Evolutionary conservation across 176 grass and related monocot genomes (phyloP).

Genomic region (Musa schizocarpa): DNA sequence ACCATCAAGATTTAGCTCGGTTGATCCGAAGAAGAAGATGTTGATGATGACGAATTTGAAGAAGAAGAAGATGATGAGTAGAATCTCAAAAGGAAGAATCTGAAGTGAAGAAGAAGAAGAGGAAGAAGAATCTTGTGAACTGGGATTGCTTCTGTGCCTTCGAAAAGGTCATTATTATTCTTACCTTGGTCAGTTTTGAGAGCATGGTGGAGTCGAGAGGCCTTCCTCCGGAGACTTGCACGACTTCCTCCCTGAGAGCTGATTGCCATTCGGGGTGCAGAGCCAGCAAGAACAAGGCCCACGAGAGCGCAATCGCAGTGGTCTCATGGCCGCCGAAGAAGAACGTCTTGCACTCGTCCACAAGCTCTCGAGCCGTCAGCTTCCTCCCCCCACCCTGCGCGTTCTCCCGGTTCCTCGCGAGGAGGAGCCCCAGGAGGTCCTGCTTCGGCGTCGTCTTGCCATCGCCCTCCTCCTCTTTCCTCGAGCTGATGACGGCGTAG

Average conservation of each 20-base stretch:
- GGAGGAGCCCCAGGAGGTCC: constrained; percentile 60
- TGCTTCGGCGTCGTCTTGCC: neutral
- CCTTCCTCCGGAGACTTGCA: neutral
- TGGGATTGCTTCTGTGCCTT: no score
- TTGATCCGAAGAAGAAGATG: no score
- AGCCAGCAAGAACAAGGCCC: constrained; percentile 72
- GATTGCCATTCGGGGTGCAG: constrained; percentile 71
- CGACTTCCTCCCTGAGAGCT: constrained; percentile 37
- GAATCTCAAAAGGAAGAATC: no score
- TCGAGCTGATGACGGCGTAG: constrained; percentile 34
- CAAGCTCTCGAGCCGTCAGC: constrained; percentile 47
- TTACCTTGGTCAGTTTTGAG: constrained; percentile 41
- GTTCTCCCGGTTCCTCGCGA: constrained; percentile 26
- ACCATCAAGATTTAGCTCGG: no score
- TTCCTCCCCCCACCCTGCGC: constrained; percentile 7
- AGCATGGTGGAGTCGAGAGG: constrained; percentile 26
- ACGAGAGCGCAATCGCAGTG: constrained; percentile 57
- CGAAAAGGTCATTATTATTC: no score
- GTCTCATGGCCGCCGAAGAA: constrained; percentile 96
- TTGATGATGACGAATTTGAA: no score
- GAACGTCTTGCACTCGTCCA: constrained; percentile 99
- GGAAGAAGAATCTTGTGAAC: no score
- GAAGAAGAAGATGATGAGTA: no score
- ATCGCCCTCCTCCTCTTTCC: neutral
- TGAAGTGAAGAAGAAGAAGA: no score